phyloP scores from a whole-genome alignment of 192 early-diverging fungal species.

The Backusella westeae region DNA sequence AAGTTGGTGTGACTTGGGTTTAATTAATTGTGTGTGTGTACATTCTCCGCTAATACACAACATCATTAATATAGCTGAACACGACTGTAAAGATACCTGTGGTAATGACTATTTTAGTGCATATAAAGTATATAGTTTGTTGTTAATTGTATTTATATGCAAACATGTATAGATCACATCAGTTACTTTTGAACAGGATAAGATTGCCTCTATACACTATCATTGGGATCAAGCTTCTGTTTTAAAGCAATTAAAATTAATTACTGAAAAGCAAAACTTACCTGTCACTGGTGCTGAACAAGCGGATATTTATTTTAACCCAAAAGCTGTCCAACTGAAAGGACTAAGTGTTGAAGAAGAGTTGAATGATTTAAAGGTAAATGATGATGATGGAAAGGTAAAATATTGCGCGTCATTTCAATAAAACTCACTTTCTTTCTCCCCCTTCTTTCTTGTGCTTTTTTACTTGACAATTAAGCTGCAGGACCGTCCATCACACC shows the following conservation, averaged over 20 bases:
- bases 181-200: conserved; percentile 22
- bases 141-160: background rate
- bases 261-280: conserved; percentile 16
- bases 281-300: conserved; percentile 33
- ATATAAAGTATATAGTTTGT: background rate
- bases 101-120: conserved; percentile 3
- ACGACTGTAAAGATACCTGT: conserved; percentile 25
- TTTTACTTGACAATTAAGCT: conserved; percentile 3
- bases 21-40: background rate
- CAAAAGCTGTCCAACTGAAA: background rate
- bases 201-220: conserved; percentile 19
- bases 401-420: background rate
- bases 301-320: conserved; percentile 8
- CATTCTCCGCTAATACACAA: background rate
- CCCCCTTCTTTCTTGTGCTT: background rate
- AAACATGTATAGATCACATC: conserved; percentile 23
- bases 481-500: background rate
- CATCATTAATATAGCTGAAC: conserved; percentile 7
- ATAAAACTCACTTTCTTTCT: background rate
- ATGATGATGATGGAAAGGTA: background rate
- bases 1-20: background rate
- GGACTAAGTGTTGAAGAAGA: background rate
- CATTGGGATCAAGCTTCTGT: conserved; percentile 39
- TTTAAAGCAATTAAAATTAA: conserved; percentile 29
- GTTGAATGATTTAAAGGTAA: background rate